Base-by-base conservation (phyloP, 2,329 filamentous ascomycete species). In the Colletotrichum abscissum region DNA sequence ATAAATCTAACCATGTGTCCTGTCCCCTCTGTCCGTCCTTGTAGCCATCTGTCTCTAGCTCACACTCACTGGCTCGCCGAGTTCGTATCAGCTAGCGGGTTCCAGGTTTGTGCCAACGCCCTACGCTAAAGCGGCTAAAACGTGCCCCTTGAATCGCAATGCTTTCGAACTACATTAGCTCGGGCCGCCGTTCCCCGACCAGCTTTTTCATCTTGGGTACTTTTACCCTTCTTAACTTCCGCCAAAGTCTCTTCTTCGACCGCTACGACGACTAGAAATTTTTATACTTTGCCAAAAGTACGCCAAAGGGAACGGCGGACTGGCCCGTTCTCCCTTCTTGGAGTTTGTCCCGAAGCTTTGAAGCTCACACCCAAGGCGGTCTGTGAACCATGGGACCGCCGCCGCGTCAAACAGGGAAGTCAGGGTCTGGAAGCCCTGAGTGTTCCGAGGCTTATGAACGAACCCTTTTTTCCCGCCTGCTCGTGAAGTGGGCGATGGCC, bases 51-150 rank as follows among this genome's bases (percentile, higher is more conserved):
- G 38, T 42, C 38, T 42, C 38, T 42, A 42, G 38, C 38, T 42
- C 54, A 55, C 54, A 55, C 56, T 26, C 59, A 66, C 46, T 52
- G 26, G 26, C 26, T 49, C 26, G 66, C 54, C 46, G 46, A 49
- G 66, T 38, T 70, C 33, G 70, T 73, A 60, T 73, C 69, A 57
- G 33, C 55, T 60, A 65, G 67, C 42, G 60, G 70, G 59, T 69
- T 73, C 66, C 66, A 69, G 38, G 46, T 73, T 60, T 49, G 56
- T 65, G 60, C 38, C 33, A 63, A 70, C 60, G 52, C 46, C 55
- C n/a, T 46, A n/a, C 70, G 54, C 66, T 64, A 73, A 38, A 70
- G 67, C 60, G 67, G 56, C 33, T 62, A 73, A n/a, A 64, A 49
- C 24, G 3, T 30, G 33, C 22, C 8, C 33, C 26, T 28, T 55